Base-by-base conservation (phyloP, 169 alveolate genomes). In the Sarcocystis neurona region DNA sequence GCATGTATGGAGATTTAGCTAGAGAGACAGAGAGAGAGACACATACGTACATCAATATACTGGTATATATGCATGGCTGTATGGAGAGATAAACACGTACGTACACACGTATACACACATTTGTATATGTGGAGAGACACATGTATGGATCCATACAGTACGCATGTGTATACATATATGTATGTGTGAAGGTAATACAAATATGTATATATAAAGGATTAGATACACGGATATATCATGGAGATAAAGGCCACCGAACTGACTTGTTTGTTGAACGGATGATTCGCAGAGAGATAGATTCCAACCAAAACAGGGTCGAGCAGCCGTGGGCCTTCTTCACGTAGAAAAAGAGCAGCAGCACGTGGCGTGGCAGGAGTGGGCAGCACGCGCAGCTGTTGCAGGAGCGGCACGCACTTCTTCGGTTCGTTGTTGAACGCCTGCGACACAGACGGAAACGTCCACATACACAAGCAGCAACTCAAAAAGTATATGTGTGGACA, bases 321-420 rank as follows among this genome's bases (percentile, higher is more conserved):
- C 47, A 85, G 87, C 34, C 91, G 68, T 4, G 87, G 72, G 58
- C n/a, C n/a, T n/a, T n/a, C n/a, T 60, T 87, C 91, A 12, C 79
- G 79, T 56, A 87, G 56, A 79, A 87, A 87, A 39, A 74, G 84
- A 15, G 91, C 91, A 34, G 70, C 80, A 79, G 86, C 60, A 30
- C 87, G 79, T 3, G 91, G 91, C 79, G 91, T 87, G 68, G 91
- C 91, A 4, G 91, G 91, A 46, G 85, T 66, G 50, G 91, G 91
- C 48, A 87, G 80, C 50, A 87, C 80, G 53, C 78, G 80, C 5
- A 87, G 79, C 27, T n/a, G 68, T 70, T 87, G 82, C 43, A 87
- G 85, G 32, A 58, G 91, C 1, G 87, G 37, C 4, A 87, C 41
- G 56, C 72, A 80, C 23, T 43, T 68, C 86, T 87, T 87, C 56